Conservation (phyloP, 441 rosid species). For the Erodium texanum region DNA sequence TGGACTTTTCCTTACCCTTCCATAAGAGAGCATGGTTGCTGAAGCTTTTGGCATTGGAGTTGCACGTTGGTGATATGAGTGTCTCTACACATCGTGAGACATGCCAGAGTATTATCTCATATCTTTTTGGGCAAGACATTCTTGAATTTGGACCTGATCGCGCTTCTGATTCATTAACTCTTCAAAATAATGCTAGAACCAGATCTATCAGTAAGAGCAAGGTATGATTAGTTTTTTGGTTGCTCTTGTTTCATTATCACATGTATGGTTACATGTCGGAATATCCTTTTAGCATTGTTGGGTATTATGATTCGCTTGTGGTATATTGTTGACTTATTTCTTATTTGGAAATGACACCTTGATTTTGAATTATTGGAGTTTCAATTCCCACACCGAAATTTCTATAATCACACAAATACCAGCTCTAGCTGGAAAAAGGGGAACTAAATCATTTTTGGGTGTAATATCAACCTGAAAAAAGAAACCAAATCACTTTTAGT, state of each 20-base stretch:
- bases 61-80: conserved; percentile 66
- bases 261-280: not conserved
- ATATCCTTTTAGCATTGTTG: not conserved
- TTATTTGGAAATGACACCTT: not conserved
- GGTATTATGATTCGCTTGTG: not conserved
- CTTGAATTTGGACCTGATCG: conserved; percentile 37
- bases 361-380: not conserved
- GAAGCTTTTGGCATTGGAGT: conserved; percentile 80
- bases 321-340: not conserved
- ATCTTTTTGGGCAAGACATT: conserved; percentile 68
- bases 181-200: conserved; percentile 42
- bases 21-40: conserved; percentile 91
- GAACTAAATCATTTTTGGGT: not conserved
- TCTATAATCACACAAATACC: not conserved
- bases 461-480: not conserved
- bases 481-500: not conserved
- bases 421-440: not conserved
- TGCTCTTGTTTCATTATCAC: conserved; percentile 6
- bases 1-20: conserved; percentile 13
- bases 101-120: conserved; percentile 62
- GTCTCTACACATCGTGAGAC: conserved; percentile 61
- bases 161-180: conserved; percentile 31
- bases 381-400: not conserved
- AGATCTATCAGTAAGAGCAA: conserved; percentile 63
- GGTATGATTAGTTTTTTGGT: conserved; percentile 32